Conservation (phyloP, 106 monocot species). For the Dendrobium chrysotoxum region DNA sequence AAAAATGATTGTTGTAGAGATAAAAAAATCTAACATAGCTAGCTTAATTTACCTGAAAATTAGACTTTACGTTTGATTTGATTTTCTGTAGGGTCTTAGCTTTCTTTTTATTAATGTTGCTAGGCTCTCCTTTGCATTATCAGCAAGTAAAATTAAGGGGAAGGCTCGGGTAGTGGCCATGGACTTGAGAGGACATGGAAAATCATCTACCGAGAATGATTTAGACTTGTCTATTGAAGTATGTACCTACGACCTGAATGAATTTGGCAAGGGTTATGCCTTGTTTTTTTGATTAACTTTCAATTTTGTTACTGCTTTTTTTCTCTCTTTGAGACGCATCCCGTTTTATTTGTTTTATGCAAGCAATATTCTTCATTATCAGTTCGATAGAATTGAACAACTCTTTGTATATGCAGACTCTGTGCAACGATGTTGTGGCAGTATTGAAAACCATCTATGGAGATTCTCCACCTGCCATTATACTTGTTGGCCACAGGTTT, state of each 20-base stretch:
- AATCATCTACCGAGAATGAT: slow-evolving; percentile 71
- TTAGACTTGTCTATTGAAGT: slow-evolving; percentile 89
- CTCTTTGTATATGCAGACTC: slow-evolving; percentile 47
- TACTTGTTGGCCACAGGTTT: slow-evolving; percentile 98
- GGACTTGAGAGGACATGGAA: slow-evolving; percentile 97
- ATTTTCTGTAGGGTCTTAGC: neutral
- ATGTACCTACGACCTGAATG: neutral
- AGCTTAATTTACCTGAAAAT: neutral
- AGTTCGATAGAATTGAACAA: neutral
- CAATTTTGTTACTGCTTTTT: neutral
- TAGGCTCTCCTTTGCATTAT: slow-evolving; percentile 95
- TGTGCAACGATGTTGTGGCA: slow-evolving; percentile 79
- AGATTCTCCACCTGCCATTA: slow-evolving; percentile 88
- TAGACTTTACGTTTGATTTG: neutral
- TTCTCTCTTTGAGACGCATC: neutral
- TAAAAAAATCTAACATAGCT: neutral
- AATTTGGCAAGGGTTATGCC: neutral
- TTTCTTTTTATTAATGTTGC: slow-evolving; percentile 2
- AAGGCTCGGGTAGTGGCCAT: slow-evolving; percentile 78
- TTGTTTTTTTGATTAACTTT: neutral
- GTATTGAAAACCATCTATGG: slow-evolving; percentile 85
- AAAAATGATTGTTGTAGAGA: neutral
- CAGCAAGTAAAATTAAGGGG: slow-evolving; percentile 86
- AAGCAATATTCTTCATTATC: slow-evolving; percentile 6
- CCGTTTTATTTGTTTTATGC: neutral